Conservation (phyloP, 495 filamentous ascomycete genomes). For the Collariella sp. region DNA sequence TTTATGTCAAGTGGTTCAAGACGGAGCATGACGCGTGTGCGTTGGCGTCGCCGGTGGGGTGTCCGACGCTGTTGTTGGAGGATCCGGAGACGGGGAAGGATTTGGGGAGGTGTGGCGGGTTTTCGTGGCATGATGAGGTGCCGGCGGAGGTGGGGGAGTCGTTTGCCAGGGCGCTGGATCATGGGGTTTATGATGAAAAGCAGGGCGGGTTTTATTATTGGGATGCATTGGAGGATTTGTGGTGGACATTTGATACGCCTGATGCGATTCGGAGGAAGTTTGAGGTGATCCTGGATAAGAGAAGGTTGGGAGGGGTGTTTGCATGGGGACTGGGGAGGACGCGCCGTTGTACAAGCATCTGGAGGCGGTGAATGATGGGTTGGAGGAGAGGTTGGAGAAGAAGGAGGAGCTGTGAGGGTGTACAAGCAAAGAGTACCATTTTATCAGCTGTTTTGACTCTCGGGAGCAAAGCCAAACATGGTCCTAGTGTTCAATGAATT, state of each 20-base stretch:
- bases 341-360: conserved; percentile 51
- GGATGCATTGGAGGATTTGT: conserved; percentile 50
- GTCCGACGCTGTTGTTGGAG: conserved; percentile 54
- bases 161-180: conserved; percentile 41
- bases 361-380: conserved; percentile 42
- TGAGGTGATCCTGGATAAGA: conserved; percentile 47
- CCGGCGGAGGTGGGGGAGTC: conserved; percentile 39
- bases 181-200: conserved; percentile 50
- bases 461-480: too few relatives aligned
- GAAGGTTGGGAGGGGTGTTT: conserved; percentile 59
- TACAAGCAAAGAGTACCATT: background rate
- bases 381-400: conserved; percentile 9
- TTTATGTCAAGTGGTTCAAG: conserved; percentile 65
- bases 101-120: conserved; percentile 51
- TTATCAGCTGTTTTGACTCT: too few relatives aligned
- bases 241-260: conserved; percentile 71
- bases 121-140: conserved; percentile 52
- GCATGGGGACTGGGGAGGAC: conserved; percentile 72
- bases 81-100: conserved; percentile 56
- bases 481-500: too few relatives aligned
- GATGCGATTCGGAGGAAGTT: conserved; percentile 56
- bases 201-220: conserved; percentile 62
- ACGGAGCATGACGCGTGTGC: conserved; percentile 46
- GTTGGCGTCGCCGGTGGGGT: conserved; percentile 47
- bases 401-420: conserved; percentile 22